Conservation (phyloP, 352 stramenopile genomes). For the Lagenidium giganteum region DNA sequence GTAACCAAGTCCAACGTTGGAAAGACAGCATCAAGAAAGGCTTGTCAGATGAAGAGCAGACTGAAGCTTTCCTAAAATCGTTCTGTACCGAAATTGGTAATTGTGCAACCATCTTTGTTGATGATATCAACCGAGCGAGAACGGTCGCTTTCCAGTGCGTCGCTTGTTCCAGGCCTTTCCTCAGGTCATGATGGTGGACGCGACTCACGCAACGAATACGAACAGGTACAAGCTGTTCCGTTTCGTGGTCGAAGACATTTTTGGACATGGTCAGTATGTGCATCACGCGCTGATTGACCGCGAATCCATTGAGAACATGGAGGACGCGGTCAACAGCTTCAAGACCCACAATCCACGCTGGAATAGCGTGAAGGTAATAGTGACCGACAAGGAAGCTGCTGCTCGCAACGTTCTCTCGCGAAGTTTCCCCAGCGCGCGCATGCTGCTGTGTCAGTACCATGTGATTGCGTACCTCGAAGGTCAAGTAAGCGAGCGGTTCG, state of each 20-base stretch:
- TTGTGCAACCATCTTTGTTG: too few species aligned
- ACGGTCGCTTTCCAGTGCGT: too few species aligned
- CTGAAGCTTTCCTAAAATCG: too few species aligned
- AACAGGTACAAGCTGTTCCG: slow-evolving; percentile 9
- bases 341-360: slow-evolving; percentile 1
- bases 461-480: neutral
- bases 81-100: too few species aligned
- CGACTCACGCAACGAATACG: slow-evolving; percentile 7
- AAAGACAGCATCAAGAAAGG: too few species aligned
- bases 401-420: slow-evolving; percentile 2
- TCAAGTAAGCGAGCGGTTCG: slow-evolving; percentile 3
- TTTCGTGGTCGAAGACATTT: slow-evolving; percentile 11
- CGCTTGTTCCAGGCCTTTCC: slow-evolving; percentile 1
- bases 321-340: neutral
- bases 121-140: too few species aligned
- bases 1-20: too few species aligned
- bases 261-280: slow-evolving; percentile 5
- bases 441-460: slow-evolving; percentile 1
- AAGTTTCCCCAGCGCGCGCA: neutral
- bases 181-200: slow-evolving; percentile 9
- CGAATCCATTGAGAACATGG: slow-evolving; percentile 1
- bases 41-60: too few species aligned
- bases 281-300: neutral
- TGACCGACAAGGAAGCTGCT: slow-evolving; percentile 2
- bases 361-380: neutral